Conservation (phyloP, 495 filamentous ascomycete species). For the Bombardia bombarda region DNA sequence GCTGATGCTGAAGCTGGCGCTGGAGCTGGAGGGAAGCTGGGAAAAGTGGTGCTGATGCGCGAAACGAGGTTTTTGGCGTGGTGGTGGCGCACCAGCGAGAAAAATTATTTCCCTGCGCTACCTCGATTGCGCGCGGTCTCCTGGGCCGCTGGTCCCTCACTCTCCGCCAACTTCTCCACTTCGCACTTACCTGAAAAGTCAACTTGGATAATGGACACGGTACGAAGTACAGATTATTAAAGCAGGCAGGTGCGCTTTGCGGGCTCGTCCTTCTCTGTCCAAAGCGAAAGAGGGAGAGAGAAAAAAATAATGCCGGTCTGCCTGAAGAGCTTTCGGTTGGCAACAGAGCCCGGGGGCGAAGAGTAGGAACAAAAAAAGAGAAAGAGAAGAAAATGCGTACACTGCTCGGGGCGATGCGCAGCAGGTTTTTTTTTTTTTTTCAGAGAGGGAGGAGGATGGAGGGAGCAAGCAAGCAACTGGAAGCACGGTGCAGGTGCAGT, state of each 20-base stretch:
- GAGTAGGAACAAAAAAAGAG: too few species aligned
- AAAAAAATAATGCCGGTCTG: too few species aligned
- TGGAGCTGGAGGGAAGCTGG: slow-evolving; percentile 5
- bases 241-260: background rate
- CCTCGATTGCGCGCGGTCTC: background rate
- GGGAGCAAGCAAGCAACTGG: slow-evolving; percentile 11
- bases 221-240: too few species aligned
- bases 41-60: slow-evolving; percentile 4
- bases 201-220: too few species aligned
- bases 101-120: slow-evolving; percentile 16
- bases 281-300: too few species aligned
- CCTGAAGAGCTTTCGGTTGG: too few species aligned
- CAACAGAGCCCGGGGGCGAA: too few species aligned
- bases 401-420: background rate
- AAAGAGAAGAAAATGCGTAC: background rate
- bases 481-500: slow-evolving; percentile 15
- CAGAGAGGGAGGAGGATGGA: slow-evolving; percentile 6
- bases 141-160: background rate
- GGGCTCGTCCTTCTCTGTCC: background rate
- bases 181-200: too few species aligned
- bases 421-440: slow-evolving; percentile 1
- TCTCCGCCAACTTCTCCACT: background rate
- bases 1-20: slow-evolving; percentile 4
- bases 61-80: slow-evolving; percentile 13
- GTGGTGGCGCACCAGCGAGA: slow-evolving; percentile 21